A percentile compares a stretch with the other conserved stretches of the same genome.
Evolutionary conservation across 495 filamentous ascomycete species (phyloP).

Genomic region (Parachaetomium inaequale): DNA sequence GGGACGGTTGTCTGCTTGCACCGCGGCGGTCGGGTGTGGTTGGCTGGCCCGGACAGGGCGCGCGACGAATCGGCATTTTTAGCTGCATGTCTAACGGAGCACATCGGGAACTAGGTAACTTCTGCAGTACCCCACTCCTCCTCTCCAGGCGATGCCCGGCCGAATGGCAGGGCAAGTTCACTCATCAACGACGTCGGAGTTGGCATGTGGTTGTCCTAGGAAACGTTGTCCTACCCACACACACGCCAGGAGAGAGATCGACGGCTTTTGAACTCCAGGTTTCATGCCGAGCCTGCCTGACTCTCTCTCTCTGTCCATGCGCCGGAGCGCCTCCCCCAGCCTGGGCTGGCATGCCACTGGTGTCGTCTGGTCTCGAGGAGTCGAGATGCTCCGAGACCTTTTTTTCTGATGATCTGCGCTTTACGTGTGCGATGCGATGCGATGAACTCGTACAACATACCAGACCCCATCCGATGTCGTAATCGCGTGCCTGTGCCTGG

Average conservation of each 20-base stretch:
- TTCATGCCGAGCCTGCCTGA: no score
- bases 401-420: constrained; percentile 3
- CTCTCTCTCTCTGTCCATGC: no score
- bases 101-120: not conserved
- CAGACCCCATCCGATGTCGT: not conserved
- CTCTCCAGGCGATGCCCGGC: no score
- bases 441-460: constrained; percentile 3
- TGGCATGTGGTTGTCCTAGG: no score
- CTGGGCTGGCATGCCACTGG: constrained; percentile 1
- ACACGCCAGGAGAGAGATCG: no score
- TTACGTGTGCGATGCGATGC: not conserved
- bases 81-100: not conserved
- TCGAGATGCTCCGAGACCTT: not conserved
- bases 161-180: no score
- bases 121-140: not conserved
- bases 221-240: no score
- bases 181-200: no score
- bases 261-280: no score
- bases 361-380: not conserved
- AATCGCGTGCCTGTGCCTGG: not conserved
- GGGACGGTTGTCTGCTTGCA: no score
- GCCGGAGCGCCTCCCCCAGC: no score
- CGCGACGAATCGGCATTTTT: not conserved
- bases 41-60: not conserved
- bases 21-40: no score